Percentiles rank a stretch among this genome's conserved stretches.
phyloP scores from a whole-genome alignment of 768 basidiomycete species.

The Xanthoconium purpureum region DNA sequence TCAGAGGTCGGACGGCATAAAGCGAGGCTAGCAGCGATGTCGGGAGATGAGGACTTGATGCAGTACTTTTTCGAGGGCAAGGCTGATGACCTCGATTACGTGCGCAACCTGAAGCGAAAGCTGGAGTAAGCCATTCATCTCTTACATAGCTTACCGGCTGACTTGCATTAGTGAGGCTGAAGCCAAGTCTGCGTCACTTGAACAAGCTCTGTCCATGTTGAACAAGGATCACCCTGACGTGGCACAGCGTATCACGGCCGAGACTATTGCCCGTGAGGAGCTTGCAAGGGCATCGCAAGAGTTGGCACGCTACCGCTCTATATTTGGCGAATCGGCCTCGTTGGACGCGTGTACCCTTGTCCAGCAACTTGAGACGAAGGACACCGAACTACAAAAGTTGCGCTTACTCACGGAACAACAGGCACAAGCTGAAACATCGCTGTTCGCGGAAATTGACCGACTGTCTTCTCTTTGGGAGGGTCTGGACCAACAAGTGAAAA shows the following conservation, averaged over 20 bases:
- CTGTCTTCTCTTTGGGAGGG: constrained; percentile 85
- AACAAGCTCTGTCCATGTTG: constrained; percentile 45
- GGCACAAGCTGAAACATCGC: constrained; percentile 62
- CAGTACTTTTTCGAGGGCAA: constrained; percentile 61
- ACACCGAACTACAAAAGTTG: constrained; percentile 55
- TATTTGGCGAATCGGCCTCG: constrained; percentile 46
- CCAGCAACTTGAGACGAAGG: constrained; percentile 59
- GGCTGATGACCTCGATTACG: constrained; percentile 49
- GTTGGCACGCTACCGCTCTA: constrained; percentile 57
- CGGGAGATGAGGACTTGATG: constrained; percentile 69
- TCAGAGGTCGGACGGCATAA: constrained; percentile 75
- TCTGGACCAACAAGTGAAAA: constrained; percentile 75
- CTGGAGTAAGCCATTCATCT: constrained; percentile 45
- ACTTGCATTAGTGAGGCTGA: constrained; percentile 49
- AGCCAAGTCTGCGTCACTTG: constrained; percentile 46
- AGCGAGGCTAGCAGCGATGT: constrained; percentile 70
- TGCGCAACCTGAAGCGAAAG: constrained; percentile 50
- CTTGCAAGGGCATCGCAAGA: constrained; percentile 44
- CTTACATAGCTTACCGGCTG: constrained; percentile 3
- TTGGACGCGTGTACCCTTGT: constrained; percentile 49
- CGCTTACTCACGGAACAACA: constrained; percentile 59
- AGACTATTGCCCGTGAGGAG: constrained; percentile 49
- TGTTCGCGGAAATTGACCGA: constrained; percentile 88
- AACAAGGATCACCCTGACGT: constrained; percentile 53
- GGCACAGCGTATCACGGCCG: constrained; percentile 45